Evolutionary conservation across 495 filamentous ascomycete genomes (phyloP).

Genomic region (Lepraria neglecta): DNA sequence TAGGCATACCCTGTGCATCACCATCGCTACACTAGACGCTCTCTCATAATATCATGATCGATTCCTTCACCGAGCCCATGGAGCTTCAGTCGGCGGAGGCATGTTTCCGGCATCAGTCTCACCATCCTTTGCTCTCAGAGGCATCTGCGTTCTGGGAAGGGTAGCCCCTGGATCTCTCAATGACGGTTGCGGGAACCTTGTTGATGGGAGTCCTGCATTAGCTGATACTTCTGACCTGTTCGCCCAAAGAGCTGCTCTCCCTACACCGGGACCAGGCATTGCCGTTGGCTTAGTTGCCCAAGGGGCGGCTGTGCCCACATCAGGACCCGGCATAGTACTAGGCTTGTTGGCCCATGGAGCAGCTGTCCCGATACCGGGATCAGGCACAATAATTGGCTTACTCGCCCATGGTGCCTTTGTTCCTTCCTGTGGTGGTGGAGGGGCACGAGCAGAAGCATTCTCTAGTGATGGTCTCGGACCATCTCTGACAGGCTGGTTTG

Average conservation of each 20-base stretch:
- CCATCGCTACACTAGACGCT: no score
- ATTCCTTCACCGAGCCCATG: conserved; percentile 18
- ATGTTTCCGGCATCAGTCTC: background rate
- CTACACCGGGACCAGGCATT: no score
- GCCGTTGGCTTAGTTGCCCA: background rate
- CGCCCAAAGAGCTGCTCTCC: background rate
- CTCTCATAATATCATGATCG: no score
- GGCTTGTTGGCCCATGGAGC: conserved; percentile 2
- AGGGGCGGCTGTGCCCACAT: background rate
- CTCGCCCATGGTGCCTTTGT: conserved; percentile 23
- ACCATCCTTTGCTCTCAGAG: background rate
- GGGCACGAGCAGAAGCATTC: conserved; percentile 8
- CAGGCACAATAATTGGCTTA: background rate
- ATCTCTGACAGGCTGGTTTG: conserved; percentile 15
- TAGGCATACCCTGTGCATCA: no score
- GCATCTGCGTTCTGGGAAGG: background rate
- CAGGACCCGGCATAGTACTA: background rate
- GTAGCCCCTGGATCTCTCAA: background rate
- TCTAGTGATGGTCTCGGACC: background rate
- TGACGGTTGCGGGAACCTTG: background rate
- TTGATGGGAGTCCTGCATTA: background rate
- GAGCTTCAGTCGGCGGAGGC: conserved; percentile 23
- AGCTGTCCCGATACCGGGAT: background rate
- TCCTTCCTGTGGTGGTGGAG: conserved; percentile 5
- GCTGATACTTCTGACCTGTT: background rate